Conservation (phyloP, 176 grass and related monocot species). For the Alloteropsis semialata region DNA sequence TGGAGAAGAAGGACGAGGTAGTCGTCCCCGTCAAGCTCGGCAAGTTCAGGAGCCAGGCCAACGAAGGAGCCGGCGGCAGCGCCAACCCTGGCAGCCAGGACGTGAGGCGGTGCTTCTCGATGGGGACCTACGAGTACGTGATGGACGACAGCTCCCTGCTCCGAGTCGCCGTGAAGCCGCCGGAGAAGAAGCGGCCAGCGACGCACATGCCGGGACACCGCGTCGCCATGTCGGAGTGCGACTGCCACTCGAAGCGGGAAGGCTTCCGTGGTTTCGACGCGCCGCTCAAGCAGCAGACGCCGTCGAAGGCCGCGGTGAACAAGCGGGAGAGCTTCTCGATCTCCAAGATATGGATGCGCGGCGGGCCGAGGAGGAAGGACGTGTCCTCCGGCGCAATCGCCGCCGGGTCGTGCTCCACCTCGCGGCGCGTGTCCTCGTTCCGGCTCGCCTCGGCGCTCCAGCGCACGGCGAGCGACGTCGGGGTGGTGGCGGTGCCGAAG, state of each 20-base stretch:
- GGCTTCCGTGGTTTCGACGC: conserved; percentile 61
- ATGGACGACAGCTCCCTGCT: conserved; percentile 68
- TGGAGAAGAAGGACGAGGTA: conserved; percentile 50
- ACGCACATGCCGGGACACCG: conserved; percentile 40
- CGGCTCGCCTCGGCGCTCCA: conserved; percentile 46
- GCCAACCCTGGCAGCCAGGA: conserved; percentile 39
- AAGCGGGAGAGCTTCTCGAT: conserved; percentile 79
- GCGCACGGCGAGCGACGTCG: conserved; percentile 41
- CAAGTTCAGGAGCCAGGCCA: conserved; percentile 58
- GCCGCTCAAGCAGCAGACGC: background rate
- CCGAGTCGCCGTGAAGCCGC: conserved; percentile 72
- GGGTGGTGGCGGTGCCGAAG: conserved; percentile 26
- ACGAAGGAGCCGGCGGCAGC: conserved; percentile 18
- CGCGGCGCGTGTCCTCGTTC: conserved; percentile 62
- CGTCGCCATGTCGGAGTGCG: conserved; percentile 81
- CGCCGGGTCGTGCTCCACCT: conserved; percentile 21
- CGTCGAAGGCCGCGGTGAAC: conserved; percentile 16
- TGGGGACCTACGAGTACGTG: conserved; percentile 93
- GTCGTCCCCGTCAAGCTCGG: conserved; percentile 84
- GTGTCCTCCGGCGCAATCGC: background rate
- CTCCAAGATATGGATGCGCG: conserved; percentile 90
- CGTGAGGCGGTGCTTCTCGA: conserved; percentile 84
- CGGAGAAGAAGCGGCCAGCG: conserved; percentile 41
- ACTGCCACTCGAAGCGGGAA: conserved; percentile 80
- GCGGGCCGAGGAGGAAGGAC: conserved; percentile 43